Percentiles rank a stretch among this genome's conserved stretches.
Conservation (phyloP, 116 monocot species). For the Iris pallida region DNA sequence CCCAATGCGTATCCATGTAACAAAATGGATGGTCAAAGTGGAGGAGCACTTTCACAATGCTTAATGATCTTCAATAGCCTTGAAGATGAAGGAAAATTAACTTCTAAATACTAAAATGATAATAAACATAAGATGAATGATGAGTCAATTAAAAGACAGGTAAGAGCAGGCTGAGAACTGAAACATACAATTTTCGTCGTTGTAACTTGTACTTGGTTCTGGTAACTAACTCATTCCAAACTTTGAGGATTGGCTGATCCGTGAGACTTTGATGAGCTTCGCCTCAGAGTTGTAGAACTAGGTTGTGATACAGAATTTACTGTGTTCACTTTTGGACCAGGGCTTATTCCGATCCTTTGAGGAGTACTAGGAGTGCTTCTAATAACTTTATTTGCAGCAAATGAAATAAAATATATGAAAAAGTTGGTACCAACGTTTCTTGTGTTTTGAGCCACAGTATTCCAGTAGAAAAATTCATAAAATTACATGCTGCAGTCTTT, state of each 20-base stretch:
- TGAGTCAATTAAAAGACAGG: not conserved
- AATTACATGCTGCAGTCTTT: conserved; percentile 30
- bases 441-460: not conserved
- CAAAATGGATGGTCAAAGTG: too few species aligned
- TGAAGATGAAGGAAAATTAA: not conserved
- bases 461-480: not conserved
- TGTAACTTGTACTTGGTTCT: not conserved
- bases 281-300: conserved; percentile 26
- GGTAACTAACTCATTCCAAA: not conserved
- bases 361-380: conserved; percentile 51
- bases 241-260: conserved; percentile 28
- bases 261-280: conserved; percentile 47
- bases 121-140: not conserved
- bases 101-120: not conserved
- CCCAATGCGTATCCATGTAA: too few species aligned
- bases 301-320: conserved; percentile 23
- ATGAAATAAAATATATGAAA: not conserved
- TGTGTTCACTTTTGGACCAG: conserved; percentile 25
- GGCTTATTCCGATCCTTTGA: conserved; percentile 37
- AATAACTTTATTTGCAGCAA: conserved; percentile 38
- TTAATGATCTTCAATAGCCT: too few species aligned
- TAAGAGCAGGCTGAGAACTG: not conserved
- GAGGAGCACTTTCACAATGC: too few species aligned
- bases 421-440: not conserved
- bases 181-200: conserved; percentile 24